Evolutionary conservation across 495 filamentous ascomycete genomes (phyloP), one percentile per base, ranked within the genome.

Genomic region (Trichoderma erinaceum): DNA sequence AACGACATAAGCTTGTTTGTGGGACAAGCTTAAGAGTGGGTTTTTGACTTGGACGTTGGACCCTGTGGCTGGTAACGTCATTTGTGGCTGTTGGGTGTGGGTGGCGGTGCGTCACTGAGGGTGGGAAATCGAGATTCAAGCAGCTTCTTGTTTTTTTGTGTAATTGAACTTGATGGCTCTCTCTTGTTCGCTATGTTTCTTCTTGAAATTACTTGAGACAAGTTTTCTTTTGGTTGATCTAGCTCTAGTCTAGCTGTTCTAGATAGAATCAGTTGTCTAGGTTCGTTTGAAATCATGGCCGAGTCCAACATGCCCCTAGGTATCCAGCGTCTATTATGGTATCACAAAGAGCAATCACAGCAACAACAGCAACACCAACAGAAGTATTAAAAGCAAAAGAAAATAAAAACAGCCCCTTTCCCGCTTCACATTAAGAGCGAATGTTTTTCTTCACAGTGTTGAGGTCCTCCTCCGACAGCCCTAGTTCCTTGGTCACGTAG

Each of bases 391-490:
- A 16, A 52, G n/a, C 10, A 10, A 23, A 2, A 52, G 21, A 52
- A 52, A 8, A 64, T 6, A 35, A 38, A 38, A 38, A 6, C 35
- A 38, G 35, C 0, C 35, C 35, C 3, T 38, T 38, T 38, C 8
- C 5, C 8, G 0, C 44, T 11, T 0, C 13, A 15, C 0, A 15
- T 52, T 21, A 66, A 11, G 65, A 66, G 3, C 65, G 38, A 21
- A 83, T 70, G 69, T 81, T 82, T 69, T 67, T 72, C 71, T 74
- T 78, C 65, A 84, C 80, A 66, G 69, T 78, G 8, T 69, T 67
- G 18, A 84, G 58, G 11, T 83, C 81, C 6, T 77, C 77, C 10
- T 68, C 68, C 3, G 74, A 72, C 50, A 84, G 78, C 4, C 80
- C 79, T 29, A 83, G 70, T 25, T 69, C 69, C 7, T 73, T 68